A percentile compares a stretch with the other conserved stretches of the same genome.
Evolutionary conservation across 257 asterid species (phyloP).

Genomic region (Ocimum tenuiflorum): DNA sequence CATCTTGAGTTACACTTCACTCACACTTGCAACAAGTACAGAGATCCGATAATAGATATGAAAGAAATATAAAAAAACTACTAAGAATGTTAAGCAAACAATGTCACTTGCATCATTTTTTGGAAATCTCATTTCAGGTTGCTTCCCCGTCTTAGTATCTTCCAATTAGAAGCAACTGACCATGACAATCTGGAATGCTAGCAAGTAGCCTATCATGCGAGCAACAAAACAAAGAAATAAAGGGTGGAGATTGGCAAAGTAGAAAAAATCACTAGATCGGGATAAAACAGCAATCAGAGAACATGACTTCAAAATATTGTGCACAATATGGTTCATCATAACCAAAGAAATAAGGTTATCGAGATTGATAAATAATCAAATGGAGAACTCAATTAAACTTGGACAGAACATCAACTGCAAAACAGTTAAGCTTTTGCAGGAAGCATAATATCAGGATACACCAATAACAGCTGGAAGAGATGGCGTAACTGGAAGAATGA

Average conservation of each 20-base stretch:
- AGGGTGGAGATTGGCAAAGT: neutral
- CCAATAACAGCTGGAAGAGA: slow-evolving; percentile 98
- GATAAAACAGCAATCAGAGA: neutral
- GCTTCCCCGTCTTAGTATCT: slow-evolving; percentile 16
- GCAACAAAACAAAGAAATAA: slow-evolving; percentile 7
- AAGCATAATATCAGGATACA: slow-evolving; percentile 61
- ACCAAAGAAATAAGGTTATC: neutral
- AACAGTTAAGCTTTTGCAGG: neutral
- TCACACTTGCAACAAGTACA: slow-evolving; percentile 3
- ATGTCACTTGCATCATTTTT: neutral
- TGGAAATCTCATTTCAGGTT: neutral
- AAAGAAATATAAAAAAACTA: neutral
- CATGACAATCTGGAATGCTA: neutral
- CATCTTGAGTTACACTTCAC: slow-evolving; percentile 7
- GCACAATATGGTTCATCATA: neutral
- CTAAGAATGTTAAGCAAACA: neutral
- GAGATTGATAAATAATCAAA: neutral
- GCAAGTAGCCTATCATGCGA: neutral
- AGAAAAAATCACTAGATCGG: slow-evolving; percentile 3
- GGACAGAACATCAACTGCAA: slow-evolving; percentile 9
- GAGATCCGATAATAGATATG: neutral
- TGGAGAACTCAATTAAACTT: neutral
- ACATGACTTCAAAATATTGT: neutral
- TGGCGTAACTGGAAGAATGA: slow-evolving; percentile 82
- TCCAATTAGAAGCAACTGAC: neutral